A percentile compares a stretch with the other conserved stretches of the same genome.
Conservation (phyloP, 345 rosid genomes). For the Eucalyptus pauciflora region DNA sequence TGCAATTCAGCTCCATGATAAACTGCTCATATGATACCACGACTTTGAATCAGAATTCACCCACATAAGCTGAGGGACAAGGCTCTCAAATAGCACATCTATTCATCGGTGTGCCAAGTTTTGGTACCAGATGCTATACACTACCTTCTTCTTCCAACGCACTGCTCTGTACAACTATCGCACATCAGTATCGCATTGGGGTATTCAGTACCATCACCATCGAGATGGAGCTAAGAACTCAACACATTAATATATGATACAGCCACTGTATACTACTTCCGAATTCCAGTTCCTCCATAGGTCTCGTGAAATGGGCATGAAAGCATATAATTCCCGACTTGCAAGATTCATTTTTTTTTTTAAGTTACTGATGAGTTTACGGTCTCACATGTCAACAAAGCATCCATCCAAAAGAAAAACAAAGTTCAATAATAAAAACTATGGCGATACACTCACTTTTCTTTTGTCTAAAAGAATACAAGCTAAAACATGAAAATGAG, state of each 20-base stretch:
- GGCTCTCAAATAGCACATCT: neutral
- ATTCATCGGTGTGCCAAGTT: neutral
- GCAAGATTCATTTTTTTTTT: neutral
- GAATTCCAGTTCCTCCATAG: neutral
- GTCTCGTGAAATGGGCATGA: neutral
- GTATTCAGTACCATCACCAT: neutral
- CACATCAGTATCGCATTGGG: neutral
- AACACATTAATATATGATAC: neutral
- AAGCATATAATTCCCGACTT: neutral
- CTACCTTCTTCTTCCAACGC: neutral
- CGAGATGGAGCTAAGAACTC: neutral
- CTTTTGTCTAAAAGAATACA: neutral
- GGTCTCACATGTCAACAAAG: neutral
- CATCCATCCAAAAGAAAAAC: neutral
- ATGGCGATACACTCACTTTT: neutral
- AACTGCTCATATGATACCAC: neutral
- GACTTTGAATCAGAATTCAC: neutral
- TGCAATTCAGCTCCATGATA: neutral
- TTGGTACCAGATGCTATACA: neutral
- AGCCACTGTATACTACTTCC: neutral
- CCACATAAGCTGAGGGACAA: neutral
- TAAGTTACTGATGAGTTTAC: neutral
- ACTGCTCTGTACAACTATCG: neutral
- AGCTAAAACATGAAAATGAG: neutral
- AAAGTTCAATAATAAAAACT: neutral